Evolutionary conservation across 148 eudicot genomes (phyloP), one percentile per base, ranked within the genome.

Genomic region (Vaccinium vitisidaea): DNA sequence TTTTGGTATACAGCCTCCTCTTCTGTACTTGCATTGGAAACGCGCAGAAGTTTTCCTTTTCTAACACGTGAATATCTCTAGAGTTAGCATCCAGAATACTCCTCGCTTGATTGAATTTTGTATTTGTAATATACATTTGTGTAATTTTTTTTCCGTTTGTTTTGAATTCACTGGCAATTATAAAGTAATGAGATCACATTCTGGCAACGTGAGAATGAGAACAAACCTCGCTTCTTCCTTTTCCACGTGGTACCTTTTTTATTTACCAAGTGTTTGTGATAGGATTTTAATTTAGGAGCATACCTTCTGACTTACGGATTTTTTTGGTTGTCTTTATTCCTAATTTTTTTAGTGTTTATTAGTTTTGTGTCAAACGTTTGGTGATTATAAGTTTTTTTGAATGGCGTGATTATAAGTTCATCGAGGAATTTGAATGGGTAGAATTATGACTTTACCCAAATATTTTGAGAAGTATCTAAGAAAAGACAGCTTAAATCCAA

Each of bases 111-210:
- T 56, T 81, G 59, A 86, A 50, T 82, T 81, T 86, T 76, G 81
- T 86, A 83, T 53, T 83, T 58, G 54, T 86, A 65, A 53, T 79
- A 77, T 82, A 83, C 77, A 86, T 87, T 87, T 88, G 89, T 87
- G 74, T 84, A 79, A 69, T 52, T 3, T 65, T 85, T 85, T 55
- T 48, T 77, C 27, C 25, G 19, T 19, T 19, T 15, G 48, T 67
- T 76, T 67, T 43, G 15, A 61, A 49, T 18, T 59, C 36, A 61
- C 49, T 2, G 16, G 9, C 1, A 46, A 10, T 81, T 23, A 36
- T n/a, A 49, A 53, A 30, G 80, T 74, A 73, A 59, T 48, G 80
- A 49, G 79, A 61, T 82, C 58, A 74, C 53, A 21, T 75, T 75
- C 52, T 6, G 48, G 78, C 52, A 43, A 43, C 25, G 21, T 36